A percentile compares a stretch with the other conserved stretches of the same genome.
Evolutionary conservation across 495 filamentous ascomycete genomes (phyloP).

Genomic region (Penicillium mononematosum): DNA sequence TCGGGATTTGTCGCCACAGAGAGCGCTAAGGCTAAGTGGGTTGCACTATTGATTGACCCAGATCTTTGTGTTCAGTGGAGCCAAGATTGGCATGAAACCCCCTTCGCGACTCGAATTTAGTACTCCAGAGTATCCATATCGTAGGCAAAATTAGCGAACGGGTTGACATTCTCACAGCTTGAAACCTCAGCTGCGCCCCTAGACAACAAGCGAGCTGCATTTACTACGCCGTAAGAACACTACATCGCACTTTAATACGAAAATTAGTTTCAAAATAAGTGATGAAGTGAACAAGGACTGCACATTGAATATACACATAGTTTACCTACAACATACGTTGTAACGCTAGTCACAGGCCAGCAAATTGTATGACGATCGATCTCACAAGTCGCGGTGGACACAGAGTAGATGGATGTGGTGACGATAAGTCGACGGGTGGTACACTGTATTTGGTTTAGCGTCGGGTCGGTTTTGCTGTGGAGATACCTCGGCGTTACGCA

Average conservation of each 20-base stretch:
- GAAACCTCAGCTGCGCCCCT: background rate
- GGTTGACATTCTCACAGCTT: background rate
- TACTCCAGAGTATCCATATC: background rate
- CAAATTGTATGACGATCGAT: background rate
- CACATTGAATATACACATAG: too few relatives aligned
- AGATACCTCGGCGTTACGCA: background rate
- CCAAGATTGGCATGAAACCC: constrained; percentile 1
- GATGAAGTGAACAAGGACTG: background rate
- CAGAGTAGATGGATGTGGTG: background rate
- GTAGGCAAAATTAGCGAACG: background rate
- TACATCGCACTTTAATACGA: too few relatives aligned
- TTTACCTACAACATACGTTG: too few relatives aligned
- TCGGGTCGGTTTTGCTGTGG: too few relatives aligned
- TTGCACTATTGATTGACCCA: constrained; percentile 26
- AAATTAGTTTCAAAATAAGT: background rate
- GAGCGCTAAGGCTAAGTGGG: constrained; percentile 24
- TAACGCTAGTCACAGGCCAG: background rate
- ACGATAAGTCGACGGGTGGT: background rate
- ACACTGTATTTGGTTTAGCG: background rate
- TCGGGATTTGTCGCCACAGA: background rate
- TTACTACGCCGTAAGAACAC: too few relatives aligned
- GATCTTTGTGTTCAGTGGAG: constrained; percentile 5
- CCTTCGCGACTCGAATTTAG: background rate
- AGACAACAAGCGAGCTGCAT: too few relatives aligned
- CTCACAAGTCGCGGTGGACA: background rate